Percentiles rank a stretch among this genome's conserved stretches.
phyloP scores from a whole-genome alignment of 1,139 yeast genomes.

The Hyphopichia burtonii region DNA sequence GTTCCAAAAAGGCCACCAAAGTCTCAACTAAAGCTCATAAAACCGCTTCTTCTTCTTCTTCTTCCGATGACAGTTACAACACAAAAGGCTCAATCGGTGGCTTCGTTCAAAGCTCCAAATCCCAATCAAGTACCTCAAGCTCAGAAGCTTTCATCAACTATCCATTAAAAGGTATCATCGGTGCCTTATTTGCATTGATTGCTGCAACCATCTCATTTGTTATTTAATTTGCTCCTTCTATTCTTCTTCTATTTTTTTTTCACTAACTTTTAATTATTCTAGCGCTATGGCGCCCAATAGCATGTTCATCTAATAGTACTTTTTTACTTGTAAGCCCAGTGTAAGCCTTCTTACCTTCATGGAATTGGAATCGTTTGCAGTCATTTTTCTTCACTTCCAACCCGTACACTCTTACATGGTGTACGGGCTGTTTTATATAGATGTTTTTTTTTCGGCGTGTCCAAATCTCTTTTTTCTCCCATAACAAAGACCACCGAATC shows the following conservation, averaged over 20 bases:
- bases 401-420: too few relatives aligned
- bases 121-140: conserved; percentile 6
- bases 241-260: neutral
- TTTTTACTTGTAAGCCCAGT: too few relatives aligned
- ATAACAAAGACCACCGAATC: conserved; percentile 9
- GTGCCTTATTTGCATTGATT: neutral
- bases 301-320: too few relatives aligned
- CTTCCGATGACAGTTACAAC: conserved; percentile 12
- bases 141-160: neutral
- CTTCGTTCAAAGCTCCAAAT: conserved; percentile 30
- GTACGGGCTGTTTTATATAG: too few relatives aligned
- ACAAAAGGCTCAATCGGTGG: conserved; percentile 27
- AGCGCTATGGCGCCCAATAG: too few relatives aligned
- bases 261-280: neutral
- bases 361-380: too few relatives aligned
- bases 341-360: too few relatives aligned
- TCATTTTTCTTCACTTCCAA: too few relatives aligned
- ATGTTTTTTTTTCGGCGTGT: conserved; percentile 12
- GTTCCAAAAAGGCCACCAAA: conserved; percentile 10
- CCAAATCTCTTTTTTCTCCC: conserved; percentile 3
- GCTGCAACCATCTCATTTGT: conserved; percentile 8
- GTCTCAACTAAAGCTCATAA: conserved; percentile 9
- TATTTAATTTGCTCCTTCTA: neutral
- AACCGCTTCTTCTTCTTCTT: conserved; percentile 9
- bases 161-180: neutral